Evolutionary conservation across 1,284 basidiomycete species (phyloP).

Genomic region (Veloboletus limbatus): DNA sequence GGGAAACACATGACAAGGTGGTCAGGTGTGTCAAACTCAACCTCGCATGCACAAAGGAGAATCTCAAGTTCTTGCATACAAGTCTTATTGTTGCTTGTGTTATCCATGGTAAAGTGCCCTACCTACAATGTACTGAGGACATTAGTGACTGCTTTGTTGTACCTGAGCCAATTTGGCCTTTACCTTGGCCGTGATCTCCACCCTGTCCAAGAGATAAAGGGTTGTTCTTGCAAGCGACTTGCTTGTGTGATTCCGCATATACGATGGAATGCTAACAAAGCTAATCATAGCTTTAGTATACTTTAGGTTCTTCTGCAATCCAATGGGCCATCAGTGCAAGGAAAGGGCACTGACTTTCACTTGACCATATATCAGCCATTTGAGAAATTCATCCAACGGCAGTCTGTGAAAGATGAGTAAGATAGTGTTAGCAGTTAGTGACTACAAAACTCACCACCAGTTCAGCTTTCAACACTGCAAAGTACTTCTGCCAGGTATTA

Average conservation of each 20-base stretch:
- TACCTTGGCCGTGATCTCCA: no score
- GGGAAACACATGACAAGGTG: background rate
- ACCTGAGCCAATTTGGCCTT: no score
- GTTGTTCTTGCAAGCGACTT: background rate
- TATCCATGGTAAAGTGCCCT: background rate
- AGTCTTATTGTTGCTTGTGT: no score
- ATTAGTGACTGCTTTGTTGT: no score
- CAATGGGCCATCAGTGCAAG: background rate
- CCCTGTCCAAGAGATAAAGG: conserved; percentile 1
- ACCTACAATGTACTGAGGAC: background rate
- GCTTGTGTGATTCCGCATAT: background rate
- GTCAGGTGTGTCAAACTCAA: background rate
- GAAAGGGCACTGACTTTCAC: background rate
- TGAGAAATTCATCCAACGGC: no score
- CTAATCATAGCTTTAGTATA: background rate
- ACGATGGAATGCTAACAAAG: background rate
- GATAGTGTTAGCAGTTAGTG: no score
- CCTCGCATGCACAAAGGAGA: background rate
- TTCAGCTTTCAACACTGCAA: background rate
- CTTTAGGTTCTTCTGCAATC: background rate
- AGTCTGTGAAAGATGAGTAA: no score
- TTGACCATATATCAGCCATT: no score
- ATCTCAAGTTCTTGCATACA: background rate
- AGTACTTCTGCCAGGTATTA: background rate
- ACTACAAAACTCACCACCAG: no score